Evolutionary conservation across 257 asterid genomes (phyloP), one percentile per base, ranked within the genome.

Genomic region (Gynochthodes officinalis): DNA sequence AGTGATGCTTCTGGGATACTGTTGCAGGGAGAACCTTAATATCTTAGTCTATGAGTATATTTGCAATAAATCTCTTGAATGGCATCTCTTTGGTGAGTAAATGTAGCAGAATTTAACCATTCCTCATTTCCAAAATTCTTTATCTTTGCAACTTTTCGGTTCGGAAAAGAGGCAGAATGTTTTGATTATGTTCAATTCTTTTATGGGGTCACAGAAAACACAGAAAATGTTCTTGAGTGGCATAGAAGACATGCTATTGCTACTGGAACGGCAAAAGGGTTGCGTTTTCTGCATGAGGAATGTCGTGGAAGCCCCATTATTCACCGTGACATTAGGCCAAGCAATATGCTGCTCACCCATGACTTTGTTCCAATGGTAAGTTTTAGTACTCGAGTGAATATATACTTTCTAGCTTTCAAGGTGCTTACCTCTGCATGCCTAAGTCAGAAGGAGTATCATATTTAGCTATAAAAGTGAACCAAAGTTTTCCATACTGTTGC

Each of bases 291-390:
- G 30, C 97, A 90, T 76, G 97, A 90, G 74, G 97, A 90, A 70
- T 90, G 97, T 65, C 89, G 97, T 35, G 97, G 95, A 79, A 86
- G 95, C 86, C 97, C 97, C 60, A 88, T 90, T 37, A 82, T 90
- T 76, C 93, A 90, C 58, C 85, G 97, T 39, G 97, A 90, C 76
- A 78, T 83, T 84, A 82, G 97, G 77, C 97, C 97, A 25, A 87
- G 91, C 82, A 90, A 90, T 75, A 80, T 90, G 77, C 79, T 90
- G 76, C 84, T 90, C 50, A 90, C 97, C 48, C 92, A 89, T 58
- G 91, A 90, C 76, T 88, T 77, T 84, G 97, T 88, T 75, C 93
- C 96, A 23, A 85, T 90, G 95, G 93, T 88, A 80, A 76, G 35
- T 32, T 4, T 37, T 33, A n/a, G 28, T 55, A 35, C 62, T 62